Evolutionary conservation across 2,329 filamentous ascomycete species (phyloP).

Genomic region (Colletotrichum cuscutae): DNA sequence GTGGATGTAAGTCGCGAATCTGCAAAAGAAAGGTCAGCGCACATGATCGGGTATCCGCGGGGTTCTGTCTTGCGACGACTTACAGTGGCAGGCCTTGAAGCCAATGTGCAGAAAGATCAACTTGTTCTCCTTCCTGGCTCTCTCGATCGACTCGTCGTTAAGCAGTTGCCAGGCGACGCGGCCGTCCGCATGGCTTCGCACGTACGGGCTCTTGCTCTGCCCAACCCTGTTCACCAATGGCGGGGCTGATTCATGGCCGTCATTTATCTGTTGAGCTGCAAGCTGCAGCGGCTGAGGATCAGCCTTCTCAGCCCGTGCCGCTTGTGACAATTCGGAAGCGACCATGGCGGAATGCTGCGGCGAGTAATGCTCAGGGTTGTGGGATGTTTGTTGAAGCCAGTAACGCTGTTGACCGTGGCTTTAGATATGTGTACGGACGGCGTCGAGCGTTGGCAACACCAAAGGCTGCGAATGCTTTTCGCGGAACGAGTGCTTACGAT

Average conservation of each 20-base stretch:
- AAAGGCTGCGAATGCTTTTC: not conserved
- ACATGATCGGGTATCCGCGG: not conserved
- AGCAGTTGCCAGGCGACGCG: constrained; percentile 93
- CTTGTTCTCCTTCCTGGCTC: constrained; percentile 85
- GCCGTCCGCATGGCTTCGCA: constrained; percentile 81
- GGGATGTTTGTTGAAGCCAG: not conserved
- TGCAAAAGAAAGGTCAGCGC: constrained; percentile 44
- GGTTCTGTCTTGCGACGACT: constrained; percentile 44
- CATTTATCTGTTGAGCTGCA: constrained; percentile 37
- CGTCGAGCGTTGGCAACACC: not conserved
- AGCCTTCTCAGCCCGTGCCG: constrained; percentile 30
- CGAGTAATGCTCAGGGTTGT: not conserved
- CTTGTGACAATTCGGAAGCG: constrained; percentile 47
- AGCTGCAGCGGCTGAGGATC: constrained; percentile 43
- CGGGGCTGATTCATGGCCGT: constrained; percentile 29
- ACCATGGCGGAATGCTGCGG: constrained; percentile 41
- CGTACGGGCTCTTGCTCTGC: constrained; percentile 61
- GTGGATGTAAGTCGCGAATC: constrained; percentile 91
- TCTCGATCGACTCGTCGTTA: constrained; percentile 77
- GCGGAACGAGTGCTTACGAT: not conserved
- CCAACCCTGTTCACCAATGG: constrained; percentile 49
- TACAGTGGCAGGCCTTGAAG: constrained; percentile 95
- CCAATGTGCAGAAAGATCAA: constrained; percentile 94
- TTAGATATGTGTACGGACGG: not conserved
- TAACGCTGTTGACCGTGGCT: not conserved